Percentiles rank a stretch among this genome's conserved stretches.
phyloP scores from a whole-genome alignment of 257 asterid genomes.

The Euphrasia confusa region DNA sequence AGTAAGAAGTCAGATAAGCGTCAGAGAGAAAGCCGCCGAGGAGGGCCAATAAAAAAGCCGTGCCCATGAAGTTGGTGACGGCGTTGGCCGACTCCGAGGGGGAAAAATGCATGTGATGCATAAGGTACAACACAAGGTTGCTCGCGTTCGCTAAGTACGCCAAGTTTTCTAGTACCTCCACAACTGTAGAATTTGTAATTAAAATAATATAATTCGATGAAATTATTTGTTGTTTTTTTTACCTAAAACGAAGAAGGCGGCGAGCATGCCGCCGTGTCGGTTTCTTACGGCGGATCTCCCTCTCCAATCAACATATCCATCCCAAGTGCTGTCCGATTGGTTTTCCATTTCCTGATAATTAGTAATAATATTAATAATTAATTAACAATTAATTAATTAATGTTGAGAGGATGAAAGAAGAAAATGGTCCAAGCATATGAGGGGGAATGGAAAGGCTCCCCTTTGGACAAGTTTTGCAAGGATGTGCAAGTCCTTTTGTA shows the following conservation, averaged over 20 bases:
- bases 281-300: slow-evolving; percentile 53
- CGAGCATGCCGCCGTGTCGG: slow-evolving; percentile 83
- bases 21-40: slow-evolving; percentile 90
- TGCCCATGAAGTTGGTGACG: slow-evolving; percentile 94
- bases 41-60: slow-evolving; percentile 81
- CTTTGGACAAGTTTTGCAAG: background rate
- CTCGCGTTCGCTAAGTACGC: slow-evolving; percentile 93
- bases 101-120: slow-evolving; percentile 70
- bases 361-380: background rate
- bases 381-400: no score
- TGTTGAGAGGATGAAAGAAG: background rate
- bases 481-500: background rate
- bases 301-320: slow-evolving; percentile 80
- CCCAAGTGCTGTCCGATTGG: slow-evolving; percentile 48
- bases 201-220: no score
- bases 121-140: slow-evolving; percentile 71
- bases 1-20: slow-evolving; percentile 71
- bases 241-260: slow-evolving; percentile 90
- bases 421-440: background rate
- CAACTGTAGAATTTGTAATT: slow-evolving; percentile 33
- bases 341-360: slow-evolving; percentile 54
- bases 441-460: background rate
- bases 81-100: slow-evolving; percentile 72
- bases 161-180: slow-evolving; percentile 88
- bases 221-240: background rate